Evolutionary conservation across 1,139 yeast genomes (phyloP), one percentile per base, ranked within the genome.

Genomic region (Kodamaea sp.): DNA sequence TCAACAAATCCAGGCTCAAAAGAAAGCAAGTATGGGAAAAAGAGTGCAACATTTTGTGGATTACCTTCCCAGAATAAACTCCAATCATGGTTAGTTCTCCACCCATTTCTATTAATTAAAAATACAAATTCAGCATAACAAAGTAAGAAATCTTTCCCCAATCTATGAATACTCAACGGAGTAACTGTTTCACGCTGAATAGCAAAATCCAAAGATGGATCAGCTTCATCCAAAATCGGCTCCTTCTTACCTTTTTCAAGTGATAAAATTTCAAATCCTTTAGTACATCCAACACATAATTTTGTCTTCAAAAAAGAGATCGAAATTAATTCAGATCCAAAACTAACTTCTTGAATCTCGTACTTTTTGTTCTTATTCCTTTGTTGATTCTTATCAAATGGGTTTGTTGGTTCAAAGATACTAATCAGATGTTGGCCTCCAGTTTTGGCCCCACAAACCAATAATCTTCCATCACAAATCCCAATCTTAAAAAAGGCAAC

Each of bases 51-150:
- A 46, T 84, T 83, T 55, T 85, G 95, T 4, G 98, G 97, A 37
- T 81, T 78, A 31, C 97, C 97, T 64, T 92, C 97, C 98, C 98
- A 92, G 58, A 85, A 84, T 39, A 92, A 84, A 50, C 90, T 84
- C 94, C 96, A 90, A 38, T 88, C 92, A 36, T 92, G 90, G 48
- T 92, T 80, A 23, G 95, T 84, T 54, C 97, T 77, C 98, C 98
- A 92, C 26, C 98, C 98, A 59, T 90, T 90, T 43, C 87, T 76
- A 55, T 92, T 90, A 50, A 92, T 95, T 63, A 86, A 88, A 62
- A 92, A 92, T 36, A 96, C 92, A 60, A 92, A 90, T 57, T 89
- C 96, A 3, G 95, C 80, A 58, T 89, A 92, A 58, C 90, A 83
- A 44, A 92, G 73, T 54, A 92, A 66, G 58, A 92, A 90, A 65